A percentile compares a stretch with the other conserved stretches of the same genome.
phyloP scores from a whole-genome alignment of 768 basidiomycete species.

The Serpula lacrymans region DNA sequence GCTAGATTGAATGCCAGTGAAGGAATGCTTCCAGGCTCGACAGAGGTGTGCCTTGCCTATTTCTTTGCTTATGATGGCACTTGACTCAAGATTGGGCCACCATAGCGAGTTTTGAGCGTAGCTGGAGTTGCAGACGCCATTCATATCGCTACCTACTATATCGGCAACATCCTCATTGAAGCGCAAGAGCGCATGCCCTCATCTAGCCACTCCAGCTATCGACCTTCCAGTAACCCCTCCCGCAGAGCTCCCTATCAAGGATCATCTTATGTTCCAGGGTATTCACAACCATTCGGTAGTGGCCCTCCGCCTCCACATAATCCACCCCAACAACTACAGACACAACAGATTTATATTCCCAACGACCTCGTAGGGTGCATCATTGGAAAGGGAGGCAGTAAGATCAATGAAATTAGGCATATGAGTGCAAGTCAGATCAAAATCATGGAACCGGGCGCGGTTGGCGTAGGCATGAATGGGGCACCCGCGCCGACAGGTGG shows the following conservation, averaged over 20 bases:
- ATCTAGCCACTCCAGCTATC: conserved; percentile 54
- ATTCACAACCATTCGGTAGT: conserved; percentile 41
- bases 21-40: conserved; percentile 98
- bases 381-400: conserved; percentile 96
- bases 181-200: conserved; percentile 83
- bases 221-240: conserved; percentile 58
- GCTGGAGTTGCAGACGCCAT: conserved; percentile 99
- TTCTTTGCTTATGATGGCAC: too few relatives aligned
- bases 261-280: conserved; percentile 73
- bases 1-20: conserved; percentile 96
- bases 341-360: conserved; percentile 97
- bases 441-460: conserved; percentile 96
- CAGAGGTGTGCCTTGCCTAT: conserved; percentile 64
- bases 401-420: conserved; percentile 97
- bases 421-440: conserved; percentile 96
- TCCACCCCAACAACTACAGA: conserved; percentile 76
- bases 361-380: conserved; percentile 96
- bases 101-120: conserved; percentile 92
- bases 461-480: conserved; percentile 63
- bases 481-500: conserved; percentile 68
- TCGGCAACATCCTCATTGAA: conserved; percentile 96
- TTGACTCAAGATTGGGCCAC: conserved; percentile 15
- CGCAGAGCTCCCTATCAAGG: conserved; percentile 46
- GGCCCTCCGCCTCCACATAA: conserved; percentile 45
- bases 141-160: conserved; percentile 99